Evolutionary conservation across 2,329 filamentous ascomycete genomes (phyloP).

Genomic region (Aspergillus sergii): DNA sequence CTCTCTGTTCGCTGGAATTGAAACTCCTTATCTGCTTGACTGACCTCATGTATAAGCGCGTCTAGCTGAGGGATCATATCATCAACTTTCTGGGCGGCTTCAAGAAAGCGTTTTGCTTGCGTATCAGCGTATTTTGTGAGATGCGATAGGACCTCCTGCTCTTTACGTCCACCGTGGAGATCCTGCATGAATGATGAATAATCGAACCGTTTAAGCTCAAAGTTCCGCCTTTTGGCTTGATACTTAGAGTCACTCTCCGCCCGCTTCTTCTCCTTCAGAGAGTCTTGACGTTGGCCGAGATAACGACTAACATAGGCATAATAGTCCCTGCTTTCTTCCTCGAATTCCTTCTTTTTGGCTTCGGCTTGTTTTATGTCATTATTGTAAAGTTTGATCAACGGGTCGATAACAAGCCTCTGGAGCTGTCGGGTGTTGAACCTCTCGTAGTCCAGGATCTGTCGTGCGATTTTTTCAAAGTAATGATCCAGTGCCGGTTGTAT

Average conservation of each 20-base stretch:
- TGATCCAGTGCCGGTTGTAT: slow-evolving; percentile 97
- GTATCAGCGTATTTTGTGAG: slow-evolving; percentile 91
- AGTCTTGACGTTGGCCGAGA: slow-evolving; percentile 93
- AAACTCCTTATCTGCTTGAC: slow-evolving; percentile 92
- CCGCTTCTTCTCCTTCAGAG: slow-evolving; percentile 95
- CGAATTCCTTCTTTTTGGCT: slow-evolving; percentile 94
- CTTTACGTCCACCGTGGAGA: slow-evolving; percentile 96
- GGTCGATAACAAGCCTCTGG: slow-evolving; percentile 92
- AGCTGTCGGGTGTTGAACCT: slow-evolving; percentile 80
- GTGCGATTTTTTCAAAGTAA: slow-evolving; percentile 96
- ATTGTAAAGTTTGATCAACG: slow-evolving; percentile 86
- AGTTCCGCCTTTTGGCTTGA: slow-evolving; percentile 87
- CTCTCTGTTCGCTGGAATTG: slow-evolving; percentile 93
- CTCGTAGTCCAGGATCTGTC: slow-evolving; percentile 86
- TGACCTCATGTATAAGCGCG: slow-evolving; percentile 84
- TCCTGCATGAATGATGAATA: slow-evolving; percentile 99
- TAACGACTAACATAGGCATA: slow-evolving; percentile 95
- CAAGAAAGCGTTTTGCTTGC: slow-evolving; percentile 80
- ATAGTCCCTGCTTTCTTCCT: slow-evolving; percentile 98
- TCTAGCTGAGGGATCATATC: slow-evolving; percentile 85
- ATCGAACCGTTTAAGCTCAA: slow-evolving; percentile 96
- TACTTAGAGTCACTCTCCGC: slow-evolving; percentile 95
- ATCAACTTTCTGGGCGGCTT: slow-evolving; percentile 84
- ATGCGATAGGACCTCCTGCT: slow-evolving; percentile 93
- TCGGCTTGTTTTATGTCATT: slow-evolving; percentile 98